Evolutionary conservation across 306 rosid species (phyloP).

Genomic region (Dalbergia oliveri): DNA sequence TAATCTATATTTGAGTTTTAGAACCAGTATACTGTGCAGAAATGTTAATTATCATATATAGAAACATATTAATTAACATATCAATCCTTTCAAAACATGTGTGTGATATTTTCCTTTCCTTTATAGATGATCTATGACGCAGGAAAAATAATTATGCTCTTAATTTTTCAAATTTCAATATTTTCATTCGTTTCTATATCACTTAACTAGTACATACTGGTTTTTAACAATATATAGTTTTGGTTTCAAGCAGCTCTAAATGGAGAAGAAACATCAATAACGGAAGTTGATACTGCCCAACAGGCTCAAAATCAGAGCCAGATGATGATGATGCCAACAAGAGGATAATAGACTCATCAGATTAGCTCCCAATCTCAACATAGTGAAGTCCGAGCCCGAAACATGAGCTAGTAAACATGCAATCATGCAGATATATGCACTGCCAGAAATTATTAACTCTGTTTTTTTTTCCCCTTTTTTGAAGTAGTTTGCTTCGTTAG

Average conservation of each 20-base stretch:
- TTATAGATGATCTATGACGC: too few species aligned
- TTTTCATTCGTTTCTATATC: neutral
- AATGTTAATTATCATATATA: too few species aligned
- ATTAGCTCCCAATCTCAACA: neutral
- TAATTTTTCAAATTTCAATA: neutral
- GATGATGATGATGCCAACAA: neutral
- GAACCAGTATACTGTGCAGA: too few species aligned
- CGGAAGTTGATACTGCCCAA: neutral
- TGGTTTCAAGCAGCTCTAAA: conserved; percentile 1
- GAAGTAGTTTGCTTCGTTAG: neutral
- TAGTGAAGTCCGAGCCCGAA: neutral
- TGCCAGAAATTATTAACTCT: neutral
- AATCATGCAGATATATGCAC: neutral
- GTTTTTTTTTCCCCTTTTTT: too few species aligned
- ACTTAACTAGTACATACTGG: neutral
- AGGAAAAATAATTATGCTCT: neutral
- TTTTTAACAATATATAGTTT: neutral
- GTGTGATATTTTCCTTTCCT: too few species aligned
- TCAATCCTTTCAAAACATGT: too few species aligned
- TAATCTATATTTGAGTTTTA: too few species aligned
- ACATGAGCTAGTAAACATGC: neutral
- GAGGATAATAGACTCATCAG: neutral
- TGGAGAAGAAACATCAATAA: neutral
- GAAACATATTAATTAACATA: too few species aligned
- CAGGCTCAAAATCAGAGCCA: neutral